Percentiles rank a stretch among this genome's conserved stretches.
Conservation (phyloP, 2,329 filamentous ascomycete species). For the Mycocentrospora acerina region DNA sequence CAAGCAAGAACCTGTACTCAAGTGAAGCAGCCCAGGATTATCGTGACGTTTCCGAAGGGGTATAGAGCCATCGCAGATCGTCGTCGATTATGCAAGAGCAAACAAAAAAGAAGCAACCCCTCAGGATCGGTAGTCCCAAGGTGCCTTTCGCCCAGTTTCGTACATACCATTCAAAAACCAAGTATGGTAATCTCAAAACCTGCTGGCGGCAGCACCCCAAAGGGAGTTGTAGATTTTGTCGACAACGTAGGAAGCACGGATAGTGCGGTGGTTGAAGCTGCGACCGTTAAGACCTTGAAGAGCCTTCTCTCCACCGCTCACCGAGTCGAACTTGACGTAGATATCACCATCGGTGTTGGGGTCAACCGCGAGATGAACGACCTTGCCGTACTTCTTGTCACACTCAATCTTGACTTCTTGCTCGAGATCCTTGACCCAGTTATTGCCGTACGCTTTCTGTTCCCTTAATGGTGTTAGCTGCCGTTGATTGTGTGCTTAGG, state of each 20-base stretch:
- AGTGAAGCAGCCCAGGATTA: slow-evolving; percentile 1
- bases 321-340: slow-evolving; percentile 96
- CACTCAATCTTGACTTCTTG: slow-evolving; percentile 92
- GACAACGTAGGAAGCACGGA: slow-evolving; percentile 93
- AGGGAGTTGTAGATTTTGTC: slow-evolving; percentile 98
- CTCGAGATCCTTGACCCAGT: slow-evolving; percentile 90
- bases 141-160: slow-evolving; percentile 4
- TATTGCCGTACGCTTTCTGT: slow-evolving; percentile 22
- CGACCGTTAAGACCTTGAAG: slow-evolving; percentile 97
- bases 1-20: slow-evolving; percentile 5
- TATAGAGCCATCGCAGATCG: not conserved
- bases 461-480: slow-evolving; percentile 29
- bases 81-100: not conserved
- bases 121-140: slow-evolving; percentile 5
- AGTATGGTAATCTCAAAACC: slow-evolving; percentile 16
- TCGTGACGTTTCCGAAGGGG: not conserved
- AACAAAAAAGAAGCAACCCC: slow-evolving; percentile 4
- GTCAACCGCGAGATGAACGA: slow-evolving; percentile 95
- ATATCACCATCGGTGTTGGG: slow-evolving; percentile 93
- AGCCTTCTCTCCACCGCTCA: slow-evolving; percentile 93
- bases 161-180: slow-evolving; percentile 15
- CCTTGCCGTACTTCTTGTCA: slow-evolving; percentile 91
- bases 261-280: slow-evolving; percentile 90
- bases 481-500: not conserved
- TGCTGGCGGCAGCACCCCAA: slow-evolving; percentile 48